Base-by-base conservation (phyloP, 108 stramenopile genomes). In the Nitzschia palea region DNA sequence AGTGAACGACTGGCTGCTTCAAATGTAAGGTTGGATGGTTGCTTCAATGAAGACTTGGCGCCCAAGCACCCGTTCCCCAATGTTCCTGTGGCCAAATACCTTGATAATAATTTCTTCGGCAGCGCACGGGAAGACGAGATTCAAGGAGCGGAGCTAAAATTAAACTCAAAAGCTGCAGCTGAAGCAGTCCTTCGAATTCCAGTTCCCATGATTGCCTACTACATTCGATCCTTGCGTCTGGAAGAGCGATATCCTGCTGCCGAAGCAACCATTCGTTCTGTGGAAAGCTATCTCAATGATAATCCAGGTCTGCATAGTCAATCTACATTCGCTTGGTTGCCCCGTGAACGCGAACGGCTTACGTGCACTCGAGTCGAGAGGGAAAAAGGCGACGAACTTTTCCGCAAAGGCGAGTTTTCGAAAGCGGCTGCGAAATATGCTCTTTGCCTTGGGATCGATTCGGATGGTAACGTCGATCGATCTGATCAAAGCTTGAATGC, bases 161-260 rank as follows among this genome's bases (percentile, higher is more conserved):
- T 89, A 0, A 82, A 57, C 42, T 72, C 74, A 1, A 82, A 79
- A 62, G 83, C 85, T 34, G 73, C 73, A 18, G 78, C 78, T 12
- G 92, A 93, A 62, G 89, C 86, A 25, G 80, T 87, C 18, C 47
- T 89, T 44, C 80, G 92, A 26, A 55, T 93, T 10, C 89, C 87
- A 14, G 54, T 59, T 52, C 65, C 74, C 6, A 63, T 90, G 25
- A 62, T 79, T 23, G 85, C 69, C 2, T 54, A 71, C 47, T 93
- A 89, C 65, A 18, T 87, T 0, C 67, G 93, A 30, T 71, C 88
- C 0, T 65, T 94, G 61, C 81, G 93, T 8, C 63, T 94, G 17
- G 86, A 94, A 60, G 93, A 94, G 59, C 61, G 85, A 29, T 94
- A 89, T 56, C 75, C 78, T 14, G 78, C 77, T 44, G 83, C 81